Conservation (phyloP, 257 asterid genomes). For the Solanum acaule region DNA sequence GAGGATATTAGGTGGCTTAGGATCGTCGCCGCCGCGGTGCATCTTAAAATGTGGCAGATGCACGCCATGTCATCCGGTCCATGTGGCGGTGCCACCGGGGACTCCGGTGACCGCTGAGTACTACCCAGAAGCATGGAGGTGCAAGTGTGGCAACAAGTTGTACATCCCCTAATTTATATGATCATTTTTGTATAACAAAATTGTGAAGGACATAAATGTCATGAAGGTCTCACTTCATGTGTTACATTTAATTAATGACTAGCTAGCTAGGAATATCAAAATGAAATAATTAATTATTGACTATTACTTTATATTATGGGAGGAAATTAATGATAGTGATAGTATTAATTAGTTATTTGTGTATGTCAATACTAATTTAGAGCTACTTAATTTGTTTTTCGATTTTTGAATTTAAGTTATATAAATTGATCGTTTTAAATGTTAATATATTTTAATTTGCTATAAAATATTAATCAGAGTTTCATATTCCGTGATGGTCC, state of each 20-base stretch:
- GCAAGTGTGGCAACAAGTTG: conserved; percentile 50
- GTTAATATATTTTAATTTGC: neutral
- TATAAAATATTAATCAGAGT: too few species aligned
- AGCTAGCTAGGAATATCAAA: neutral
- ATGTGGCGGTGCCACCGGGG: conserved; percentile 49
- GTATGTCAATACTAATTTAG: neutral
- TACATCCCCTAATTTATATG: conserved; percentile 31
- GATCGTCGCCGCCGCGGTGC: conserved; percentile 61
- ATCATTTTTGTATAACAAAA: neutral
- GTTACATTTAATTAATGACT: neutral
- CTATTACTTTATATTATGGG: neutral
- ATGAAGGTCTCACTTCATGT: neutral
- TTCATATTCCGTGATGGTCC: neutral
- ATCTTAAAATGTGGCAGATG: conserved; percentile 42
- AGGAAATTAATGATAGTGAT: neutral
- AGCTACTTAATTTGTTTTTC: neutral
- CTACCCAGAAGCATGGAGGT: conserved; percentile 56
- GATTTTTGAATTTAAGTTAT: neutral
- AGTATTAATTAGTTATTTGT: neutral
- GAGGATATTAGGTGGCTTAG: conserved; percentile 38
- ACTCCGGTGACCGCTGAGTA: conserved; percentile 45
- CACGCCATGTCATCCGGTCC: conserved; percentile 53
- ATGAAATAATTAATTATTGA: neutral
- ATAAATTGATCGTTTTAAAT: neutral
- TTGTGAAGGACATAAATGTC: neutral